Evolutionary conservation across 2,329 filamentous ascomycete genomes (phyloP).

Genomic region (Rugonectria rugulosa): DNA sequence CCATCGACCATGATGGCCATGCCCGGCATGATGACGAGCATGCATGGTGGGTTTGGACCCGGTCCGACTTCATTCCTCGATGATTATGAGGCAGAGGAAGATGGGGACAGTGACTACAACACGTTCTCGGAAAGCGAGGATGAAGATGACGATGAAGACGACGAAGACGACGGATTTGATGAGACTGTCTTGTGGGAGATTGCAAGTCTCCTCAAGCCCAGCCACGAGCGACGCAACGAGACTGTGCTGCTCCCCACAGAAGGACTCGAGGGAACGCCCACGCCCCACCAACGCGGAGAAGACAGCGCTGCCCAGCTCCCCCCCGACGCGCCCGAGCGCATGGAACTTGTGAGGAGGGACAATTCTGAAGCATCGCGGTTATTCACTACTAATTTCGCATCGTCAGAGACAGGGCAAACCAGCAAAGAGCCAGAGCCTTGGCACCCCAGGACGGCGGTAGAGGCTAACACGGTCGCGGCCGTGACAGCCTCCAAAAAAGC

Average conservation of each 20-base stretch:
- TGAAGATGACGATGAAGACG: conserved; percentile 45
- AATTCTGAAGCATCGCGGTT: conserved; percentile 10
- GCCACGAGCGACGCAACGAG: conserved; percentile 58
- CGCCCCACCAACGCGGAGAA: conserved; percentile 28
- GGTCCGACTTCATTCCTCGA: conserved; percentile 65
- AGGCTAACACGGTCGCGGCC: neutral
- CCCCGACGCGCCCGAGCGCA: conserved; percentile 23
- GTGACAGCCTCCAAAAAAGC: neutral
- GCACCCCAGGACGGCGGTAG: neutral
- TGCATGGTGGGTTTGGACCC: conserved; percentile 38
- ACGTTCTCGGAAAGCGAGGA: conserved; percentile 40
- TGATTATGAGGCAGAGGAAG: conserved; percentile 64
- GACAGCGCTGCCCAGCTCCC: conserved; percentile 18
- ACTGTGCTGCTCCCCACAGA: conserved; percentile 42
- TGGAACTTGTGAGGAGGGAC: conserved; percentile 25
- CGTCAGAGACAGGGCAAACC: conserved; percentile 21
- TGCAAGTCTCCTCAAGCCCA: conserved; percentile 63
- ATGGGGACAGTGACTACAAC: conserved; percentile 42
- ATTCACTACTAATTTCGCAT: conserved; percentile 27
- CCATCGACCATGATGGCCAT: conserved; percentile 54
- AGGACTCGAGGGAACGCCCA: too few relatives aligned
- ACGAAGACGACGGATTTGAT: conserved; percentile 63
- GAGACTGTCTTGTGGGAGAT: conserved; percentile 71
- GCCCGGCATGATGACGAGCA: conserved; percentile 57
- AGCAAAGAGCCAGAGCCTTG: neutral